phyloP scores from a whole-genome alignment of 208 protist species.

The Porcisia hertigi region DNA sequence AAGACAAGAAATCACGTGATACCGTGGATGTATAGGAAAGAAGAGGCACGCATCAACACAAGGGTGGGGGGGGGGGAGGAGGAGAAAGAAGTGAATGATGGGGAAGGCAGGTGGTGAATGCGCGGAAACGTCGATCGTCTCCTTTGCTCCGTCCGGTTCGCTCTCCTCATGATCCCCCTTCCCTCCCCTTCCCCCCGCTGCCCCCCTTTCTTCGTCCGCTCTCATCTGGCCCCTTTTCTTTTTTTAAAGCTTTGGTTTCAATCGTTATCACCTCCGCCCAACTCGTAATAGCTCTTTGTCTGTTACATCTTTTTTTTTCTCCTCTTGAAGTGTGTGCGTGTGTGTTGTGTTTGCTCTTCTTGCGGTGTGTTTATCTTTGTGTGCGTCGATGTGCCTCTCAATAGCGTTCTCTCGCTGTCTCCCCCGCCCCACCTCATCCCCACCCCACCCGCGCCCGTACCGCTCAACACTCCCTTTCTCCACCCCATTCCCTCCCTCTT shows the following conservation, averaged over 20 bases:
- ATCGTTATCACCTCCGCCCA: conserved; percentile 7
- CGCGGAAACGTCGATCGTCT: not conserved
- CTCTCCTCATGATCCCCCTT: not conserved
- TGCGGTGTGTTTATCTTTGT: not conserved
- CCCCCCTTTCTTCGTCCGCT: not conserved
- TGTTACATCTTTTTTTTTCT: conserved; percentile 2
- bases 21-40: not conserved
- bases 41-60: not conserved
- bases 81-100: not conserved
- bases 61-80: not conserved
- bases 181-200: not conserved
- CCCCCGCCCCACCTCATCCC: not conserved
- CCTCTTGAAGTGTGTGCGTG: not conserved
- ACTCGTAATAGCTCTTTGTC: conserved; percentile 18
- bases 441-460: not conserved
- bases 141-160: not conserved
- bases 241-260: not conserved
- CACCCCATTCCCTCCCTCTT: not conserved
- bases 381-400: conserved; percentile 5
- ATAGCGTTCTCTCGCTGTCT: not conserved
- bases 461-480: not conserved
- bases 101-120: not conserved
- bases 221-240: not conserved
- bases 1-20: not conserved
- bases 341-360: not conserved